Evolutionary conservation across 345 rosid species (phyloP), one percentile per base, ranked within the genome.

Genomic region (Brassica carinata): DNA sequence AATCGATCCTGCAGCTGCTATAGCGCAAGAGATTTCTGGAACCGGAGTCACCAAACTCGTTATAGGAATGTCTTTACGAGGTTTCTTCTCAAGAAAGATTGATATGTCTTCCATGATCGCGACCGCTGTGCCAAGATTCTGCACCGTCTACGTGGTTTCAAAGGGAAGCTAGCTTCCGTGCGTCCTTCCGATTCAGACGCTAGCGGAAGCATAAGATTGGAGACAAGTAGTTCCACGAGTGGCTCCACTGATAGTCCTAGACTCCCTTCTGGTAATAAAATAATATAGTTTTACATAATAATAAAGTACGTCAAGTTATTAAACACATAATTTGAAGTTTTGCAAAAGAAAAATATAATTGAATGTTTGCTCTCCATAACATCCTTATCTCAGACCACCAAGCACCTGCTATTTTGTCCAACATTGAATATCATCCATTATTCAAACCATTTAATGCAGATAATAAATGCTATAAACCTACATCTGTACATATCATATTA

Each of bases 121-220:
- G 0, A 82, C 75, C 1, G 80, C 83, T 72, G 83, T 83, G 31
- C 98, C 98, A 2, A 87, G 83, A 63, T 90, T 86, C 80, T 95
- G 99, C 67, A 91, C 96, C 0, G 90, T 95, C 36, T 95, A 87
- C 69, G 93, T 87, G 29, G 85, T 93, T 81, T 93, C 92, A 0
- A 89, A 89, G 77, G 94, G 66, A 91, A 93, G 75, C 67, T 95
- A 72, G 75, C 87, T 80, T 90, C 97, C 1, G 85, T 95, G 72
- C 91, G 98, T 43, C 96, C 96, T 63, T 89, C 97, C 23, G 87
- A 90, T 65, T 80, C 78, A 67, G 97, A 87, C 78, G 75, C 90
- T 29, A 88, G 69, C 36, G 84, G 76, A 74, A 89, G 90, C 83
- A 70, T 57, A 40, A 86, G 75, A 79, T 88, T 77, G 75, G 89